A percentile compares a stretch with the other conserved stretches of the same genome.
These are phyloP conservation scores for Heritiera fomes DNA, from an alignment of 345 rosid genomes.

Conservation along the genomic window DNA sequence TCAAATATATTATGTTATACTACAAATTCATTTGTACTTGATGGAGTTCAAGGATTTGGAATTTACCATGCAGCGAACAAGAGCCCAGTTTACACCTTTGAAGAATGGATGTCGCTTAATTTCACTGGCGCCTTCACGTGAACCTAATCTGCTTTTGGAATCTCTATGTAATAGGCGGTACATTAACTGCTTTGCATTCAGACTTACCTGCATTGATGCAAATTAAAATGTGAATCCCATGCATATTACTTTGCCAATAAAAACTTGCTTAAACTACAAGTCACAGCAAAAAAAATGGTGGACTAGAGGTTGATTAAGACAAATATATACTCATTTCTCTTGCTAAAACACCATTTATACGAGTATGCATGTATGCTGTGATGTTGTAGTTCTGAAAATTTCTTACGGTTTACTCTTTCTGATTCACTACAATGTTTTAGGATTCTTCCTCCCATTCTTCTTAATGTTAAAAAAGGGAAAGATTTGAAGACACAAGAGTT, in stretches of 20 bases:
- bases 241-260: background rate
- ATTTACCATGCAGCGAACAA: slow-evolving; percentile 83
- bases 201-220: slow-evolving; percentile 54
- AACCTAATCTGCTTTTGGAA: slow-evolving; percentile 76
- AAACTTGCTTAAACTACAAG: background rate
- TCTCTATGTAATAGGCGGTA: slow-evolving; percentile 77
- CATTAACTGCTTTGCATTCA: slow-evolving; percentile 75
- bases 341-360: too few species aligned
- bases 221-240: background rate
- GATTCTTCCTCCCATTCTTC: too few species aligned
- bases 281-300: background rate
- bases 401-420: too few species aligned
- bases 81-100: slow-evolving; percentile 81
- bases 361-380: too few species aligned
- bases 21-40: background rate
- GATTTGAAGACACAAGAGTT: background rate
- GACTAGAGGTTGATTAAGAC: background rate
- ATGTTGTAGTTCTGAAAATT: too few species aligned
- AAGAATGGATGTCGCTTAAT: slow-evolving; percentile 80
- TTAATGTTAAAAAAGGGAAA: background rate
- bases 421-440: too few species aligned
- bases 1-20: background rate
- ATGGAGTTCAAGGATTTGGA: slow-evolving; percentile 6
- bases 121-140: slow-evolving; percentile 78
- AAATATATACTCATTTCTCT: too few species aligned